Evolutionary conservation across 192 early-diverging fungal species (phyloP).

Genomic region (Neocallimastix lanati): DNA sequence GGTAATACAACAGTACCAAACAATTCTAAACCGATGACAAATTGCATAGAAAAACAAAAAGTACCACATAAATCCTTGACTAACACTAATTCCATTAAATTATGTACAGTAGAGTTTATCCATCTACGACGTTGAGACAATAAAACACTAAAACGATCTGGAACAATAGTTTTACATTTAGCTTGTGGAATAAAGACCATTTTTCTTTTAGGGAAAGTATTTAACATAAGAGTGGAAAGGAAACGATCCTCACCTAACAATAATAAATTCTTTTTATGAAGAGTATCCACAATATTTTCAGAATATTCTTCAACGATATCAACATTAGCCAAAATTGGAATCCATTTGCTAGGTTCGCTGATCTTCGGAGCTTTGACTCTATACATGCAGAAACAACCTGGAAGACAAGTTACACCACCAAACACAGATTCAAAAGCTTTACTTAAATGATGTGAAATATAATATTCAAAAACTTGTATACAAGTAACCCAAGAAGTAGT

Average conservation of each 20-base stretch:
- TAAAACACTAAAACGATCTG: constrained; percentile 66
- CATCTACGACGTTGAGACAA: constrained; percentile 75
- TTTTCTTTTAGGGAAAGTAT: constrained; percentile 80
- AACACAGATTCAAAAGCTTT: constrained; percentile 7
- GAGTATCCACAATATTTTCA: constrained; percentile 33
- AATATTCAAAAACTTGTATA: constrained; percentile 7
- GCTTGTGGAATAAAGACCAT: constrained; percentile 90
- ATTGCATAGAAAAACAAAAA: constrained; percentile 66
- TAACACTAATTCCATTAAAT: constrained; percentile 63
- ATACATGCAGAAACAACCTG: background rate
- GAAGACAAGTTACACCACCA: background rate
- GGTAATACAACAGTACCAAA: constrained; percentile 82
- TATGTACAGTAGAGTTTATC: constrained; percentile 92
- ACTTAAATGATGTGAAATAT: constrained; percentile 3
- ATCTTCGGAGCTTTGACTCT: background rate
- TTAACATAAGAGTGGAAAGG: constrained; percentile 79
- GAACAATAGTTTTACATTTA: constrained; percentile 80
- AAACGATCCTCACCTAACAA: constrained; percentile 86
- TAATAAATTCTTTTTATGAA: constrained; percentile 86
- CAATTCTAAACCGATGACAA: constrained; percentile 82
- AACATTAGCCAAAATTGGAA: background rate
- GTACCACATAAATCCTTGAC: constrained; percentile 73
- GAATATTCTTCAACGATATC: constrained; percentile 20
- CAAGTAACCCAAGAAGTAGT: constrained; percentile 3
- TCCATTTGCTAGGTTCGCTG: background rate